Base-by-base conservation (phyloP, 2,329 filamentous ascomycete genomes). In the Calycina herbarum region DNA sequence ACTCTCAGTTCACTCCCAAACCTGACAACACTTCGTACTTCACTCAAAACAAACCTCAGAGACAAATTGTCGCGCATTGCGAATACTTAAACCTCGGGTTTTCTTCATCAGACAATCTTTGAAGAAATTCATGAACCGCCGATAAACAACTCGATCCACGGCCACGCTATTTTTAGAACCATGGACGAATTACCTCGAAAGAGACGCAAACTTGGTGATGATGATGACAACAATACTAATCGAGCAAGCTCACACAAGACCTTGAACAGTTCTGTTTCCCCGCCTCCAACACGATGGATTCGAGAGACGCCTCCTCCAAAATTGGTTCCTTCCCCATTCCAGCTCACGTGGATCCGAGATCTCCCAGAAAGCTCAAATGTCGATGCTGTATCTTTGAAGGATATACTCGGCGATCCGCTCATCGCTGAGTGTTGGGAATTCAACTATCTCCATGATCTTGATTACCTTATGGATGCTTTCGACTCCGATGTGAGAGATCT, bases 331-430 rank as follows among this genome's bases (percentile, higher is more conserved):
- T 89, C 87, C 7, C 87, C 87, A 1, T 79, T 89, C 54, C 82
- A 85, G 66, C 81, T 90, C 15, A 88, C 85, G 0, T 78, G 79
- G 61, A 85, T 90, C 62, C 77, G 76, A 29, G 84, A 87, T 71
- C 76, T 89, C 1, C 77, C 82, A 7, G 71, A 75, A 10, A 73
- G 75, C 4, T 79, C 83, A 63, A 90, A 90, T 78, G 75, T 81
- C 20, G 85, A 87, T 74, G 78, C 86, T 0, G 74, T 89, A 27
- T 79, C 78, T 17, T 74, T 89, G 31, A 77, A 78, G 11, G 85
- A 88, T 63, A 83, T 90, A 54, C 79, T 90, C 3, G 83, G 86
- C 1, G 82, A 88, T 73, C 86, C 86, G 1, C 77, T 89, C 73
- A 87, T 78, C 40, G 66, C 72, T 64, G 83, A 85, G 75, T 83